Conservation (phyloP, 495 filamentous ascomycete genomes). For the Filosporella fistucella region DNA sequence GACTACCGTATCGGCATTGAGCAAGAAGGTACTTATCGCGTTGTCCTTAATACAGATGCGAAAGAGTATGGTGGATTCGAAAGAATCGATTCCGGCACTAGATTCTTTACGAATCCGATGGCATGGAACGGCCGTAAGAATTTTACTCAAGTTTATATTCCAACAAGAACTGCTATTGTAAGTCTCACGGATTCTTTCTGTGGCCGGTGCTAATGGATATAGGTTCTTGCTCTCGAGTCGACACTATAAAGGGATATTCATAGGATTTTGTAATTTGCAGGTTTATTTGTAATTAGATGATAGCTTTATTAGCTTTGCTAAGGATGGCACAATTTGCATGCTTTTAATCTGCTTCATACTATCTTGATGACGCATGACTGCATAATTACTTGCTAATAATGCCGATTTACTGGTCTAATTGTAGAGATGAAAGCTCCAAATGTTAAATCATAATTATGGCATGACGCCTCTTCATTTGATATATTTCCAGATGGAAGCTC, state of each 20-base stretch:
- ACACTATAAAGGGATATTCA: conserved; percentile 31
- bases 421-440: too few relatives aligned
- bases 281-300: too few relatives aligned
- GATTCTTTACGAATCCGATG: conserved; percentile 88
- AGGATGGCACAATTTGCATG: too few relatives aligned
- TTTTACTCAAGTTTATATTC: conserved; percentile 89
- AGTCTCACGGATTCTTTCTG: conserved; percentile 31
- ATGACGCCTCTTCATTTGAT: too few relatives aligned
- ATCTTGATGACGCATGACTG: too few relatives aligned
- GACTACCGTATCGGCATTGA: conserved; percentile 93
- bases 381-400: too few relatives aligned
- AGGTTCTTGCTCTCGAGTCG: conserved; percentile 50
- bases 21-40: conserved; percentile 74
- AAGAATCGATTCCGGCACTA: conserved; percentile 67
- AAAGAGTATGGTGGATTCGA: conserved; percentile 74
- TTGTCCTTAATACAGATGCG: conserved; percentile 81
- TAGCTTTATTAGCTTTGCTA: too few relatives aligned
- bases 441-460: too few relatives aligned
- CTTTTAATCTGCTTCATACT: too few relatives aligned
- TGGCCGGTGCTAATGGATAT: conserved; percentile 8
- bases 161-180: conserved; percentile 80
- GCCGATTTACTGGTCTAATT: too few relatives aligned
- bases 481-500: too few relatives aligned
- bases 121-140: conserved; percentile 86
- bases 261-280: not conserved